Conservation (phyloP, 2,329 filamentous ascomycete species). For the Aspergillus viridinutans region DNA sequence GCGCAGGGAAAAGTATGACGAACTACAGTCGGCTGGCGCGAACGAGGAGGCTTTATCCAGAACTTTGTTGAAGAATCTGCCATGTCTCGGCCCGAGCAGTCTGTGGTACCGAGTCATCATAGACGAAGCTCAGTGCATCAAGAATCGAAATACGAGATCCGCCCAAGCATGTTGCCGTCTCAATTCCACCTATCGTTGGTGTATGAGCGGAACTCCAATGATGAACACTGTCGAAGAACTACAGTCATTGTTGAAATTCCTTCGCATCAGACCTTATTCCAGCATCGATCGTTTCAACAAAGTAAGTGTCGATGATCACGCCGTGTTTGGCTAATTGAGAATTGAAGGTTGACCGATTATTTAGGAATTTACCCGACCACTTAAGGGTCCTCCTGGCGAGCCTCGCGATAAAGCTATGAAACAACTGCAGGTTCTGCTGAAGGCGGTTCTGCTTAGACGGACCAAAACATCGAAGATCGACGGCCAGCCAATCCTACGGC, state of each 20-base stretch:
- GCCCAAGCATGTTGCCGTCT: constrained; percentile 59
- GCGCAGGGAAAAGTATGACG: constrained; percentile 51
- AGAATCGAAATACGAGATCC: constrained; percentile 63
- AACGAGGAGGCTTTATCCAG: constrained; percentile 18
- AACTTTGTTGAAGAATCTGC: constrained; percentile 38
- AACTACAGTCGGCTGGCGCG: constrained; percentile 46
- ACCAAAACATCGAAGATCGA: constrained; percentile 77
- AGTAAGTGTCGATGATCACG: constrained; percentile 34
- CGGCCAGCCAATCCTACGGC: constrained; percentile 67
- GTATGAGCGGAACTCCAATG: constrained; percentile 79
- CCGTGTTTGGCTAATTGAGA: background rate
- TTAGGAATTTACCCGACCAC: constrained; percentile 50
- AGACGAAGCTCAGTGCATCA: constrained; percentile 78
- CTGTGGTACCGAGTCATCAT: constrained; percentile 68
- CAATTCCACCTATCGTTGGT: constrained; percentile 62
- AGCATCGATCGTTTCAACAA: constrained; percentile 58
- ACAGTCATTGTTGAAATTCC: constrained; percentile 71
- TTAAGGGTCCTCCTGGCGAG: constrained; percentile 42
- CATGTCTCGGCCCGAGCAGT: constrained; percentile 57
- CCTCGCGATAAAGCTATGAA: constrained; percentile 55
- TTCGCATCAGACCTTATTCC: constrained; percentile 71
- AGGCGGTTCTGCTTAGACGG: constrained; percentile 75
- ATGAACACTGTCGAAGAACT: constrained; percentile 81
- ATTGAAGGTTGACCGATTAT: background rate
- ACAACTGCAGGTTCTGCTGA: constrained; percentile 69